These are phyloP conservation scores for Massospora cicadina DNA, from an alignment of 371 early-diverging fungal species.

Conservation along the genomic window DNA sequence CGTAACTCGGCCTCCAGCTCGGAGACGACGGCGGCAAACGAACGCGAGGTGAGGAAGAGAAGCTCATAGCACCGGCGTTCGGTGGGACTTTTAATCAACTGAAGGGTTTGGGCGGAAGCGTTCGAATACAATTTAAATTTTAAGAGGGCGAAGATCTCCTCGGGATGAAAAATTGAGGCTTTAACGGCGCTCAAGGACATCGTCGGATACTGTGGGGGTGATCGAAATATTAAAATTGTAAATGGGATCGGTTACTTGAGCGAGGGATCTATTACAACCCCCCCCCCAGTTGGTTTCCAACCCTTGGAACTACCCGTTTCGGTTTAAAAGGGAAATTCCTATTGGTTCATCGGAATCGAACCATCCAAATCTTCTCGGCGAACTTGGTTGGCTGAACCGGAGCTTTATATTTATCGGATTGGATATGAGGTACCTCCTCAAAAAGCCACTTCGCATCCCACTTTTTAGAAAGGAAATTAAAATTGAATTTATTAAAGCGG, in stretches of 20 bases:
- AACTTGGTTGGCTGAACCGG: too few species aligned
- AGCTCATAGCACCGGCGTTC: constrained; percentile 71
- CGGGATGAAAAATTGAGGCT: constrained; percentile 57
- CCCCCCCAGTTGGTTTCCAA: background rate
- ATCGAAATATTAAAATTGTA: background rate
- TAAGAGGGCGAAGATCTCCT: constrained; percentile 64
- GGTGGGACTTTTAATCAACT: constrained; percentile 29
- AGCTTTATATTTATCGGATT: too few species aligned
- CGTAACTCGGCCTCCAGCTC: constrained; percentile 75
- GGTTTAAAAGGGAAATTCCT: background rate
- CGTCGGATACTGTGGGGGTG: background rate
- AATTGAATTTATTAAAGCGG: too few species aligned
- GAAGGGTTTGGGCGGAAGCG: constrained; percentile 26
- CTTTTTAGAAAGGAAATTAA: too few species aligned
- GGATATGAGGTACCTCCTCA: too few species aligned
- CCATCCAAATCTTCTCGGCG: background rate
- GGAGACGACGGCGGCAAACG: constrained; percentile 90
- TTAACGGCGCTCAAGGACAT: constrained; percentile 20
- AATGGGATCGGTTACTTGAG: background rate
- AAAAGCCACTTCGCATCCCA: too few species aligned
- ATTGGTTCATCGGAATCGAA: background rate
- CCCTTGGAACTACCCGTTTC: background rate
- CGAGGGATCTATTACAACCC: background rate
- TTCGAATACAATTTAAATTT: constrained; percentile 49
- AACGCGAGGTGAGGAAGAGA: constrained; percentile 81